Conservation (phyloP, 495 filamentous ascomycete species). For the Cladorrhinum samala region DNA sequence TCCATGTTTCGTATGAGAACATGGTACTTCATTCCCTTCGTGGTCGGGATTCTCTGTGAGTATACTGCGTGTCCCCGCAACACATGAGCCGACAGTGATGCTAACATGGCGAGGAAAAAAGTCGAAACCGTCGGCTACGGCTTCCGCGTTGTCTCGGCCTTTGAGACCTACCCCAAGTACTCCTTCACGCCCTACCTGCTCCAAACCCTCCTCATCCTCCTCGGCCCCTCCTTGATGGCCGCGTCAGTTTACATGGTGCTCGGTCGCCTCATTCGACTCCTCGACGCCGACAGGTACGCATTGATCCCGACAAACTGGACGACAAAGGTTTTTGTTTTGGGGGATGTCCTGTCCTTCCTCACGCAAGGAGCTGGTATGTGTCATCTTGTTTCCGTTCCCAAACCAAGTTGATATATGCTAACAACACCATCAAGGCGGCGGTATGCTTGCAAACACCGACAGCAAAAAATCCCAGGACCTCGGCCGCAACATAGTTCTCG, state of each 20-base stretch:
- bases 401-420: too few species aligned
- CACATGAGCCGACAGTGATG: constrained; percentile 10
- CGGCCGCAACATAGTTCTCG: constrained; percentile 43
- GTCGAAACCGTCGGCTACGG: constrained; percentile 57
- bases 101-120: neutral
- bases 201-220: constrained; percentile 31
- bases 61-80: neutral
- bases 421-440: too few species aligned
- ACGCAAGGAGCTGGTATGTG: constrained; percentile 26
- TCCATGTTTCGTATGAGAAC: constrained; percentile 43
- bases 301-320: constrained; percentile 39
- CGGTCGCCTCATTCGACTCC: constrained; percentile 38
- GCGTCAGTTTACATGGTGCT: constrained; percentile 55
- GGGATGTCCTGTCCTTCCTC: constrained; percentile 40
- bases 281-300: constrained; percentile 34
- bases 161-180: constrained; percentile 22
- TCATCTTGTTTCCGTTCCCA: neutral
- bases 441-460: constrained; percentile 31
- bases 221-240: constrained; percentile 37
- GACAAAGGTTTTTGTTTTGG: constrained; percentile 43
- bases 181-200: constrained; percentile 34
- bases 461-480: constrained; percentile 14
- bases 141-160: constrained; percentile 40
- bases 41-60: constrained; percentile 53
- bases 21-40: constrained; percentile 57